These are phyloP conservation scores for Aspergillus neoniger DNA, from an alignment of 2,329 filamentous ascomycete genomes.

Conservation along the genomic window DNA sequence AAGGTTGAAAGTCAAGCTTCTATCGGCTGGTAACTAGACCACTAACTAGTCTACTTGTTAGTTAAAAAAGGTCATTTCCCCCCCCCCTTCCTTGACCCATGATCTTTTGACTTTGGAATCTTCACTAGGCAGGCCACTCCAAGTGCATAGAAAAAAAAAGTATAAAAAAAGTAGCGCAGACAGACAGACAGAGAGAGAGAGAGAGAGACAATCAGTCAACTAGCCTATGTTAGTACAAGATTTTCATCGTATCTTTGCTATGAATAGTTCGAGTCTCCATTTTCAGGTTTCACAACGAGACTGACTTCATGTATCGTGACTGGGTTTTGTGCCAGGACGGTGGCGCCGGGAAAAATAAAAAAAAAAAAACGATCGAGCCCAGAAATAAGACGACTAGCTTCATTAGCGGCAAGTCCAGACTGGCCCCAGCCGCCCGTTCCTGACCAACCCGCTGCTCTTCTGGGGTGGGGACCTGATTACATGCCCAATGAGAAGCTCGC, in stretches of 20 bases:
- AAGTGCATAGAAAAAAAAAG: too few relatives aligned
- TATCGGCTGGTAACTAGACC: background rate
- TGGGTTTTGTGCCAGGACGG: background rate
- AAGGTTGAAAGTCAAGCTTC: background rate
- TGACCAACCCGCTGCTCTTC: conserved; percentile 6
- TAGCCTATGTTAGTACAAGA: too few relatives aligned
- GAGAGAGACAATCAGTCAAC: too few relatives aligned
- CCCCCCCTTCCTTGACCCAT: too few relatives aligned
- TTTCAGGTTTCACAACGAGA: background rate
- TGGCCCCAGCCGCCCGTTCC: conserved; percentile 6
- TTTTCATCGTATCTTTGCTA: too few relatives aligned
- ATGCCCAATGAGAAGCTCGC: conserved; percentile 12
- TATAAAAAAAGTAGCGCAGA: too few relatives aligned
- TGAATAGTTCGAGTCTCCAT: too few relatives aligned
- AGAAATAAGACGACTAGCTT: background rate
- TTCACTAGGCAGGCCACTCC: too few relatives aligned
- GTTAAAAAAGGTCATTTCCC: too few relatives aligned
- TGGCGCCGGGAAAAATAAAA: background rate
- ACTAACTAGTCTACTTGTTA: background rate
- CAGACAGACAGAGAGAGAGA: too few relatives aligned
- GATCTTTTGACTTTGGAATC: too few relatives aligned
- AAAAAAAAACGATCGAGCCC: background rate
- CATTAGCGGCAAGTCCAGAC: conserved; percentile 14
- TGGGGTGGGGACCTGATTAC: background rate
- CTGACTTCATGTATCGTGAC: background rate